Evolutionary conservation across 495 filamentous ascomycete genomes (phyloP).

Genomic region (Achaetomiella virescens): DNA sequence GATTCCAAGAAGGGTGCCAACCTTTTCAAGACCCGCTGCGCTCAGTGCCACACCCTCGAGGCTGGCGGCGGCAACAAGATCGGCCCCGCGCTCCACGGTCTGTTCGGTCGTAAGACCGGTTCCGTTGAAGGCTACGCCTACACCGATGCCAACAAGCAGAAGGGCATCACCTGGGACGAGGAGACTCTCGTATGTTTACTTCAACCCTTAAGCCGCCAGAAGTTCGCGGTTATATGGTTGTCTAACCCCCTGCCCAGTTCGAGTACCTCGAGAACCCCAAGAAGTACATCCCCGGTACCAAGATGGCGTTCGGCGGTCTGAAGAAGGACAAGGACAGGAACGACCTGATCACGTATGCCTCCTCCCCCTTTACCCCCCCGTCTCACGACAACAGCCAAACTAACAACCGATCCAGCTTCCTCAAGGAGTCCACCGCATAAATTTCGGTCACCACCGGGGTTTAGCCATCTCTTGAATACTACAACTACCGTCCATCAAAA

Average conservation of each 20-base stretch:
- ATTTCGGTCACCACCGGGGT: slow-evolving; percentile 5
- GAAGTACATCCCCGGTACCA: slow-evolving; percentile 90
- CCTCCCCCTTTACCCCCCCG: slow-evolving; percentile 9
- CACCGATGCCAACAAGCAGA: slow-evolving; percentile 99
- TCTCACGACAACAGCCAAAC: neutral
- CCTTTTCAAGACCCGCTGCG: slow-evolving; percentile 99
- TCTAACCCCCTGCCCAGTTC: slow-evolving; percentile 35
- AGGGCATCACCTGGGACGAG: slow-evolving; percentile 85
- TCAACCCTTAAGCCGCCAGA: neutral
- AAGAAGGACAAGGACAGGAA: slow-evolving; percentile 99
- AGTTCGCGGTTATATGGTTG: neutral
- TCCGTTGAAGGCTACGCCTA: slow-evolving; percentile 88
- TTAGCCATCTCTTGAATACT: no score
- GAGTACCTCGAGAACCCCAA: slow-evolving; percentile 54
- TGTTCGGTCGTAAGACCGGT: slow-evolving; percentile 95
- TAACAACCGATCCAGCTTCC: slow-evolving; percentile 42
- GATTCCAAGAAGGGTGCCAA: slow-evolving; percentile 94
- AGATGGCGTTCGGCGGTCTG: slow-evolving; percentile 99
- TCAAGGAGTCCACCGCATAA: slow-evolving; percentile 60
- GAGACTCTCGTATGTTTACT: slow-evolving; percentile 65
- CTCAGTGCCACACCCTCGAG: slow-evolving; percentile 96
- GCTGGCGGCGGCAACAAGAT: slow-evolving; percentile 88
- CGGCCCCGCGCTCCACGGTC: slow-evolving; percentile 92
- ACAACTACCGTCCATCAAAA: neutral
- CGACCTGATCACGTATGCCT: slow-evolving; percentile 92